phyloP scores from a whole-genome alignment of 164 flowering plant species.

The Cinnamomum chago region DNA sequence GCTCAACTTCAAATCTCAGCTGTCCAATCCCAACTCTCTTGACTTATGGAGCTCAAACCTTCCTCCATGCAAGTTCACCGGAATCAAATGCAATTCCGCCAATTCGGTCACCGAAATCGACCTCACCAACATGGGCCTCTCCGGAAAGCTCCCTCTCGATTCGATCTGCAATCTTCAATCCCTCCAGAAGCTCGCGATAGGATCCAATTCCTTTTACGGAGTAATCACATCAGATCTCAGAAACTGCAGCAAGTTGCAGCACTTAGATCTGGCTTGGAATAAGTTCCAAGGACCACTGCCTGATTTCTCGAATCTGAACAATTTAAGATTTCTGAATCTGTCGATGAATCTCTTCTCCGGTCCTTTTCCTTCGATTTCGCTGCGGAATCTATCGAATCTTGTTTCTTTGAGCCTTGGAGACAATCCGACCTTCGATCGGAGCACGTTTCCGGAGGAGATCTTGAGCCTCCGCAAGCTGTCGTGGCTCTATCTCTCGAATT shows the following conservation, averaged over 20 bases:
- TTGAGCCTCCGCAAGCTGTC: constrained; percentile 38
- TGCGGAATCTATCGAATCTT: constrained; percentile 37
- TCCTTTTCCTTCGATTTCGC: constrained; percentile 52
- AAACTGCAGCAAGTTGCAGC: constrained; percentile 37
- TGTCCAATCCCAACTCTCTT: constrained; percentile 26
- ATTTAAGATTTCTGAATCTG: constrained; percentile 33
- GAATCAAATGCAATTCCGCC: constrained; percentile 43
- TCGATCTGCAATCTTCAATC: constrained; percentile 43
- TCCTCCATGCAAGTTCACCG: constrained; percentile 45
- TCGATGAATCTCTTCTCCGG: constrained; percentile 56
- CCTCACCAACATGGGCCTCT: constrained; percentile 24
- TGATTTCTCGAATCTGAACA: constrained; percentile 35
- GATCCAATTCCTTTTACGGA: constrained; percentile 42
- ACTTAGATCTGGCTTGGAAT: constrained; percentile 50
- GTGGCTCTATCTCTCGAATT: constrained; percentile 64
- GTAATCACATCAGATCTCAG: constrained; percentile 26
- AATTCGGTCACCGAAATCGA: constrained; percentile 38
- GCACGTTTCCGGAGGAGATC: constrained; percentile 48
- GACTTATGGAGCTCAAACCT: constrained; percentile 35
- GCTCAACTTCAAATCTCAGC: constrained; percentile 34
- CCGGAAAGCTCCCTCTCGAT: constrained; percentile 45
- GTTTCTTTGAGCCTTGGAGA: constrained; percentile 53
- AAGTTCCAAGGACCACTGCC: constrained; percentile 46
- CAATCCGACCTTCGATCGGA: constrained; percentile 37
- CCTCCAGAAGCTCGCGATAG: constrained; percentile 40